Percentiles rank a stretch among this genome's conserved stretches.
phyloP scores from a whole-genome alignment of 75 land plant species.

The Selaginella tamariscina region DNA sequence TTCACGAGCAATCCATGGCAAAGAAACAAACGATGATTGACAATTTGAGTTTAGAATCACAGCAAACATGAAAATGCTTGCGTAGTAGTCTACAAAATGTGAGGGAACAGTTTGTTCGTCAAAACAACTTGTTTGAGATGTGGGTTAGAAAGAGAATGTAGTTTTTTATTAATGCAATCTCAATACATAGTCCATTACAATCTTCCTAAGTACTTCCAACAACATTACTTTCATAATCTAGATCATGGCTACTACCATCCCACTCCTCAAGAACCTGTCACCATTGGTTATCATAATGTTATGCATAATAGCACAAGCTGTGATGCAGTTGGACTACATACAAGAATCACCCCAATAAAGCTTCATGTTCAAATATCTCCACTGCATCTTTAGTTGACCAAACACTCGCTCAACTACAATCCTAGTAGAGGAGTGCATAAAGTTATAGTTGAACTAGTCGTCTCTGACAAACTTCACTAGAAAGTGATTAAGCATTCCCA shows the following conservation, averaged over 20 bases:
- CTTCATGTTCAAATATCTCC: too few relatives aligned
- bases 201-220: constrained; percentile 1
- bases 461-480: too few relatives aligned
- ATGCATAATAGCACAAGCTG: too few relatives aligned
- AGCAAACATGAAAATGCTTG: not conserved
- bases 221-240: not conserved
- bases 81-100: not conserved
- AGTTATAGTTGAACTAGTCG: too few relatives aligned
- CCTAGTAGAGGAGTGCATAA: too few relatives aligned
- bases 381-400: too few relatives aligned
- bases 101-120: not conserved
- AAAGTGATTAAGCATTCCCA: too few relatives aligned
- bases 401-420: too few relatives aligned
- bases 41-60: not conserved
- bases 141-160: not conserved
- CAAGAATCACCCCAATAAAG: too few relatives aligned
- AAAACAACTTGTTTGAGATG: not conserved
- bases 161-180: not conserved
- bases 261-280: too few relatives aligned
- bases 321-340: too few relatives aligned
- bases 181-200: not conserved
- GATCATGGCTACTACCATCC: not conserved
- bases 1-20: not conserved
- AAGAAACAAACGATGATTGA: not conserved
- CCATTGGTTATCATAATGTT: too few relatives aligned